Evolutionary conservation across 768 basidiomycete genomes (phyloP), one percentile per base, ranked within the genome.

Genomic region (Leucogyrophana mollusca): DNA sequence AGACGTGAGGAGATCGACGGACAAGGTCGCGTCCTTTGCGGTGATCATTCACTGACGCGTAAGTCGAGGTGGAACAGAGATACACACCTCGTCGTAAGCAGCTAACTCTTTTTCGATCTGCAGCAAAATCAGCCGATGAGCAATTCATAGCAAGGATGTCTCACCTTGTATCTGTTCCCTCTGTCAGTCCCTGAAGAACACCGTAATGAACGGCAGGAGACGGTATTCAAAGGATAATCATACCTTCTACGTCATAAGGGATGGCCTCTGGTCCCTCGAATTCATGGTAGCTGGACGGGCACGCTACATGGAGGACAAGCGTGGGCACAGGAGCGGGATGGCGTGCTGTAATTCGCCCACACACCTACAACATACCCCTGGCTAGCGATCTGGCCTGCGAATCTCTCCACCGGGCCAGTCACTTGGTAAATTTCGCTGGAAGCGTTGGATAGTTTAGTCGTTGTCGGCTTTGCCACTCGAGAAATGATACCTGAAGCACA

Each of bases 341-440:
- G 24, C 21, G 23, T 18, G 34, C 27, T 40, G 40, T 21, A 22
- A 27, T 27, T 23, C 22, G 30, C 27, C 11, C 17, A 62, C 83
- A 22, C 44, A 87, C 90, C 90, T 9, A 90, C 88, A 38, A 92
- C 78, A 54, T 79, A 90, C 52, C 90, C 90, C 23, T 91, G 85
- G 51, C 86, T 90, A 8, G 90, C 91, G 54, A 94, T 91, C 68
- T 89, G 87, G 11, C 87, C 83, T 0, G 87, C 88, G 59, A 90
- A 92, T 40, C 94, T 81, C 62, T 94, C 93, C n/a, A 95, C 94
- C 27, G 94, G 94, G 0, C 92, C 92, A n/a, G 91, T 94, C 2
- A 94, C 92, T 64, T 91, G 90, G 62, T 96, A 97, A 45, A 97
- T 97, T 70, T 95, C 94, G 57, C 91, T 93, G 58, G 24, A 9